These are phyloP conservation scores for Huntiella savannae DNA, from an alignment of 2,329 filamentous ascomycete species.

Conservation along the genomic window DNA sequence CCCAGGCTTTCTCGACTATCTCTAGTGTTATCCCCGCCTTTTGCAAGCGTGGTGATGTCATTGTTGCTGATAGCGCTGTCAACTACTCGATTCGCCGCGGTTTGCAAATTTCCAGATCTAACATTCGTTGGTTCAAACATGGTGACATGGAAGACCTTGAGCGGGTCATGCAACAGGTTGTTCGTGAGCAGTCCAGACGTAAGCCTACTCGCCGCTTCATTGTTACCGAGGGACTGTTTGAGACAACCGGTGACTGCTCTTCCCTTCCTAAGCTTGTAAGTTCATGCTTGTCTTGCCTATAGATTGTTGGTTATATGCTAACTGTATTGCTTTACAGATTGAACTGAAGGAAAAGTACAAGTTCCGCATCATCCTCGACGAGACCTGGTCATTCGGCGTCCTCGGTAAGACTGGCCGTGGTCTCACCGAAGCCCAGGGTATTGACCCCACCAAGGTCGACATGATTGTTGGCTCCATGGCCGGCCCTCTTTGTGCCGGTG, in stretches of 20 bases:
- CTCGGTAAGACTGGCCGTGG: constrained; percentile 80
- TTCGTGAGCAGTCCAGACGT: constrained; percentile 70
- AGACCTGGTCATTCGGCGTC: constrained; percentile 94
- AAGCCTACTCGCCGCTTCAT: constrained; percentile 85
- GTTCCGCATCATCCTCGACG: constrained; percentile 91
- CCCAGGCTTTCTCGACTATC: constrained; percentile 89
- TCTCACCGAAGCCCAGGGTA: constrained; percentile 88
- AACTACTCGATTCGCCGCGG: constrained; percentile 92
- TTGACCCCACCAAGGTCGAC: constrained; percentile 81
- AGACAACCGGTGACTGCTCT: constrained; percentile 69
- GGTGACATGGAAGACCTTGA: constrained; percentile 92
- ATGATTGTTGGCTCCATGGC: constrained; percentile 93
- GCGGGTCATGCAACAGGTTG: constrained; percentile 63
- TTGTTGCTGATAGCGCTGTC: constrained; percentile 81
- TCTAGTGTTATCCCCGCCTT: constrained; percentile 95
- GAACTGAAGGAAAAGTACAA: constrained; percentile 94
- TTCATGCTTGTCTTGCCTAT: constrained; percentile 8
- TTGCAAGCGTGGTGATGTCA: constrained; percentile 91
- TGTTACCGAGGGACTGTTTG: constrained; percentile 87
- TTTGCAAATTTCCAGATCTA: constrained; percentile 79
- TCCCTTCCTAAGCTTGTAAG: constrained; percentile 70
- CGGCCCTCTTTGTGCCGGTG: constrained; percentile 75
- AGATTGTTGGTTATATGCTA: constrained; percentile 11
- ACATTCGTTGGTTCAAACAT: constrained; percentile 84
- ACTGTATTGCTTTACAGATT: constrained; percentile 20